Percentiles rank a stretch among this genome's conserved stretches.
phyloP scores from a whole-genome alignment of 164 flowering plant species.

The Annona squamosa region DNA sequence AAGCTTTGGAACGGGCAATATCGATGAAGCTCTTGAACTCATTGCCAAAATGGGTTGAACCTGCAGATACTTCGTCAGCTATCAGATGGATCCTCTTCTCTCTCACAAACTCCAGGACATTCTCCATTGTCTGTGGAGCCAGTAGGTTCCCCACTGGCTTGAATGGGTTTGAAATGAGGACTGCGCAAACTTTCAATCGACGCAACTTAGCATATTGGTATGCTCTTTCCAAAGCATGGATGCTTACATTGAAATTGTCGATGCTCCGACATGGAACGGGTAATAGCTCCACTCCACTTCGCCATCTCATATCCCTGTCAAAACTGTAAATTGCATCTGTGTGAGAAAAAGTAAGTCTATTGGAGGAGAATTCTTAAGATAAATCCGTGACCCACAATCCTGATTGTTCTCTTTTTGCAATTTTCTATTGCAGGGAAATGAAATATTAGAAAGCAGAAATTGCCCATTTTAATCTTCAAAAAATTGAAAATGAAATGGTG shows the following conservation, averaged over 20 bases:
- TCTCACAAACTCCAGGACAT: constrained; percentile 73
- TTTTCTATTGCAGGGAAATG: background rate
- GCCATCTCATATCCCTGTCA: constrained; percentile 78
- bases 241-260: constrained; percentile 59
- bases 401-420: background rate
- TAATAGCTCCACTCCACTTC: constrained; percentile 81
- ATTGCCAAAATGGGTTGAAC: constrained; percentile 56
- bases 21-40: constrained; percentile 89
- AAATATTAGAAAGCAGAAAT: no score
- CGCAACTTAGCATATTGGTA: constrained; percentile 87
- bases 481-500: background rate
- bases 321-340: constrained; percentile 47
- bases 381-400: background rate
- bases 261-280: constrained; percentile 90
- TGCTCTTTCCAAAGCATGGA: constrained; percentile 66
- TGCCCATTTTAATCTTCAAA: background rate
- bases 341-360: background rate
- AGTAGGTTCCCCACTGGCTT: constrained; percentile 73
- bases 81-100: constrained; percentile 89
- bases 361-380: background rate
- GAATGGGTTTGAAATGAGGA: constrained; percentile 79
- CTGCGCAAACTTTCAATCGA: constrained; percentile 68
- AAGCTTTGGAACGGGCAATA: constrained; percentile 48
- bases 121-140: constrained; percentile 44
- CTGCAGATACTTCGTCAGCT: constrained; percentile 71